These are phyloP conservation scores for Cucumis cinereus DNA, from an alignment of 306 rosid species.

Conservation along the genomic window DNA sequence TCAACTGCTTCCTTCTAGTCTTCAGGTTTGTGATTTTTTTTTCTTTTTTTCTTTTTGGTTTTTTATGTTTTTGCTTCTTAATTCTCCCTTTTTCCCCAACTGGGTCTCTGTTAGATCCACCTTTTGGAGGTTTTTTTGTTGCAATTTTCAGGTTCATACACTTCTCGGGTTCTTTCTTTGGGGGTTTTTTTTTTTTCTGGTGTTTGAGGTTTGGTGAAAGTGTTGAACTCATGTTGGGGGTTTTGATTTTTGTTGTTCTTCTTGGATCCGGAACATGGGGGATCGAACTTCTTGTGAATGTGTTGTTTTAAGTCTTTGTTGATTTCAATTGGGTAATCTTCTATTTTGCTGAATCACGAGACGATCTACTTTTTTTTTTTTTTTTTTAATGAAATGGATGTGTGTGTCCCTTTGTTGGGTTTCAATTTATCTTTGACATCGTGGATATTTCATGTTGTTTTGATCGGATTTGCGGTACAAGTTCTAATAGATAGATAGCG, in stretches of 20 bases:
- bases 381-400: not conserved
- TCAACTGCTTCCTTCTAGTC: not conserved
- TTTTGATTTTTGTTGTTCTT: not conserved
- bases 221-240: not conserved
- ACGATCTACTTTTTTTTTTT: not conserved
- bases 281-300: not conserved
- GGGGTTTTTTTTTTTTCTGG: not conserved
- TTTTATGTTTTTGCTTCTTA: not conserved
- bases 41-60: not conserved
- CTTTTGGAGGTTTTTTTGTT: not conserved
- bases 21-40: not conserved
- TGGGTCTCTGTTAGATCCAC: not conserved
- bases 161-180: not conserved
- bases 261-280: not conserved
- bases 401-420: not conserved
- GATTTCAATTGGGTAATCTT: not conserved
- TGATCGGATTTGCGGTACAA: constrained; percentile 9
- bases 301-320: not conserved
- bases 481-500: not conserved
- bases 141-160: not conserved
- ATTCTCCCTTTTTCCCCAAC: not conserved
- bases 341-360: not conserved
- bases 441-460: not conserved
- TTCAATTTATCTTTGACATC: not conserved
- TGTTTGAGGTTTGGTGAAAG: not conserved